phyloP scores from a whole-genome alignment of 345 rosid species.

The Citrus glauca region DNA sequence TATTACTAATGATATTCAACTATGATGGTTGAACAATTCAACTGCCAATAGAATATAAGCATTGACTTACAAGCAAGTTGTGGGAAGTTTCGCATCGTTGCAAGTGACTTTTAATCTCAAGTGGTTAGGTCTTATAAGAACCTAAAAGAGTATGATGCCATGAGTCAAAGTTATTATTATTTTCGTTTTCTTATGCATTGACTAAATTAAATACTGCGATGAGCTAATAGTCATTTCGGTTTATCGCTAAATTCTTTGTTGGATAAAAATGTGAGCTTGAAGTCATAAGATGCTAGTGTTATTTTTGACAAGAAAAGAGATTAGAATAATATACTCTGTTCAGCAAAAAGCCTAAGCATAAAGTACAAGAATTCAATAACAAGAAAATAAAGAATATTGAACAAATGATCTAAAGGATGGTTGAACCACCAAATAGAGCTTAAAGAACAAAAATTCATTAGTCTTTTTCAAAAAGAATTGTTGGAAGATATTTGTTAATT shows the following conservation, averaged over 20 bases:
- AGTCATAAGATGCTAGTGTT: no score
- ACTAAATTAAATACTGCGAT: not conserved
- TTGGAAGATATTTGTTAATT: no score
- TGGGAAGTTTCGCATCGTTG: not conserved
- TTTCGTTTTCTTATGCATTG: not conserved
- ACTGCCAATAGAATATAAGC: not conserved
- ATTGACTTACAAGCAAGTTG: not conserved
- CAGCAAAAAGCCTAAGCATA: not conserved
- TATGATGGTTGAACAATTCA: not conserved
- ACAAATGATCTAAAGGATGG: not conserved
- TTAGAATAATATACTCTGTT: not conserved
- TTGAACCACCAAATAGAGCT: not conserved
- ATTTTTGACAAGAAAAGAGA: not conserved
- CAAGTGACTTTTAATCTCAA: not conserved
- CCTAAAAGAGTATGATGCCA: not conserved
- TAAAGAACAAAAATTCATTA: no score
- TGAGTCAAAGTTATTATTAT: not conserved
- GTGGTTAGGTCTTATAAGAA: not conserved
- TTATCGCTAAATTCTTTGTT: no score
- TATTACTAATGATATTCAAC: not conserved
- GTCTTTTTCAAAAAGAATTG: no score
- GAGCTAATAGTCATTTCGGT: not conserved
- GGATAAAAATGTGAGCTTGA: not conserved
- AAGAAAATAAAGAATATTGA: not conserved
- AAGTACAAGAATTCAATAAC: no score